Conservation (phyloP, 2,329 filamentous ascomycete species). For the Botrytis paeoniae region DNA sequence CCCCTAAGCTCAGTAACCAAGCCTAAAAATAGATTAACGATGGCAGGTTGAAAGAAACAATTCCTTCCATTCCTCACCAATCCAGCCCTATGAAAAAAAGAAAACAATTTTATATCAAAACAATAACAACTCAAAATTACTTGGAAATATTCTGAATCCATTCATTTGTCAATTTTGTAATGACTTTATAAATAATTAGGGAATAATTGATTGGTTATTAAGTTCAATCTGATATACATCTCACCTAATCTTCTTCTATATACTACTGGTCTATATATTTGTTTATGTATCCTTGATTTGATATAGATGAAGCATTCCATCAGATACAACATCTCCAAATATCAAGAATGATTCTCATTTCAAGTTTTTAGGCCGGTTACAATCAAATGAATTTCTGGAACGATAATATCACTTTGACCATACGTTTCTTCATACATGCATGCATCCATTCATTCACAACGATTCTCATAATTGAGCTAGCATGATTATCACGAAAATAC, state of each 20-base stretch:
- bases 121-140: background rate
- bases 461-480: background rate
- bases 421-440: background rate
- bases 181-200: background rate
- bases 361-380: no score
- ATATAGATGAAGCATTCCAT: background rate
- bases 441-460: background rate
- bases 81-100: background rate
- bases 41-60: background rate
- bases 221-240: background rate
- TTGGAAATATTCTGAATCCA: background rate
- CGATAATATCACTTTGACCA: background rate
- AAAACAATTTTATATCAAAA: background rate
- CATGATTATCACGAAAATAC: background rate
- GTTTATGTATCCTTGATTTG: background rate
- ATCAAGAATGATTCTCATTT: background rate
- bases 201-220: background rate
- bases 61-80: background rate
- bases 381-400: background rate
- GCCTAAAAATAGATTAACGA: background rate
- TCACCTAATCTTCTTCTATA: background rate
- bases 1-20: background rate
- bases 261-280: background rate
- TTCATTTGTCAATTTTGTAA: background rate
- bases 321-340: background rate